Evolutionary conservation across 768 basidiomycete genomes (phyloP).

Genomic region (Pilatotrama ljubarskyi): DNA sequence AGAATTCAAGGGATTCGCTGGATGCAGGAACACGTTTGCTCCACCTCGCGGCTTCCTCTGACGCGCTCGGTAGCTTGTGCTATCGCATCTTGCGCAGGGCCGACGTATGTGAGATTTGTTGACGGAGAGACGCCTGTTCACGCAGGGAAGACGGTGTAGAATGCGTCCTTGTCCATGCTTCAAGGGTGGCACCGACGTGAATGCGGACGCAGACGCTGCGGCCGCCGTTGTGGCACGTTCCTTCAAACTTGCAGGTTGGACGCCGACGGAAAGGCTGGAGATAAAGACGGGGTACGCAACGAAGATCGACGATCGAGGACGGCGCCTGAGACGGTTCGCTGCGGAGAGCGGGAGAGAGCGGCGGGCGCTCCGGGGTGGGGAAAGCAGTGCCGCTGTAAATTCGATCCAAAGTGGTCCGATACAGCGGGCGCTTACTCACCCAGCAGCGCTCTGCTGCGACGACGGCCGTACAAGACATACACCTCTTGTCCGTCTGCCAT

Average conservation of each 20-base stretch:
- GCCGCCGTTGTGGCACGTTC: no score
- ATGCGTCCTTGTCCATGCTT: no score
- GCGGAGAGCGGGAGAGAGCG: not conserved
- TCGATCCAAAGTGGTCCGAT: slow-evolving; percentile 21
- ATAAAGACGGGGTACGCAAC: not conserved
- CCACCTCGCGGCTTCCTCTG: not conserved
- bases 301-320: not conserved
- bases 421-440: slow-evolving; percentile 6
- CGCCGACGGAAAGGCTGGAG: not conserved
- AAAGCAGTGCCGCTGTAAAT: slow-evolving; percentile 3
- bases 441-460: not conserved
- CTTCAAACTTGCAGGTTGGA: no score
- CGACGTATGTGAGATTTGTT: not conserved
- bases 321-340: not conserved
- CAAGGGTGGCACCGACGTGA: no score
- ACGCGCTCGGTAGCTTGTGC: not conserved
- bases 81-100: not conserved
- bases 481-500: slow-evolving; percentile 18
- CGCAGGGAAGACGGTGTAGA: not conserved
- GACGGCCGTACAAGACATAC: slow-evolving; percentile 14
- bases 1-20: not conserved
- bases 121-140: not conserved
- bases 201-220: no score
- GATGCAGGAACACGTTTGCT: not conserved
- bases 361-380: slow-evolving; percentile 14